Evolutionary conservation across 768 basidiomycete genomes (phyloP), one percentile per base, ranked within the genome.

Genomic region (Cystofilobasidium bisporidii): DNA sequence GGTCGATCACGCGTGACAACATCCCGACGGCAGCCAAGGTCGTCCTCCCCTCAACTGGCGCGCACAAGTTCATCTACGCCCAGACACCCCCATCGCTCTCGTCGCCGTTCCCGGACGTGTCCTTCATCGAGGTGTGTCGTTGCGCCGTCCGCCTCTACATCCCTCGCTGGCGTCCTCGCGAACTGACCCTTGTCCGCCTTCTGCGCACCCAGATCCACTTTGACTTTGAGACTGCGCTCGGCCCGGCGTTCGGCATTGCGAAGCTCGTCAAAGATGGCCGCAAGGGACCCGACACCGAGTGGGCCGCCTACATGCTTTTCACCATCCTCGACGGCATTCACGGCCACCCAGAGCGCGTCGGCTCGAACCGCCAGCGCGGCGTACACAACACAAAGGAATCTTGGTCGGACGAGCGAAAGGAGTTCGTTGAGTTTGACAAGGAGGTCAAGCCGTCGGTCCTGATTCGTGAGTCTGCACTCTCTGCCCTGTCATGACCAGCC

Each of bases 281-380:
- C 22, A n/a, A 50, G 48, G 48, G 48, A 4, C n/a, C 48, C n/a
- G 65, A 67, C 22, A 59, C 70, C n/a, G 71, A 71, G 12, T 87
- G 86, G 87, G 83, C 81, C 72, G 84, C 84, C 0, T 81, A 84
- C 73, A 79, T 80, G 18, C 69, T 86, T 15, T 82, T 83, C 71
- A 87, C 86, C 1, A 80, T 82, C 50, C 79, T 88, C 11, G 82
- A 83, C 43, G 80, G 79, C 20, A 76, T 87, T 72, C 82, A 83
- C 57, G 81, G 75, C 1, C 76, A 79, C 72, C 82, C 83, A 0
- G 83, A 84, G 72, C 79, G 80, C 63, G 68, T 76, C 48, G 84
- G 85, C 0, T 64, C 79, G 1, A 73, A 81, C 26, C 79, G 85
- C 40, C 71, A 65, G 0, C 68, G 77, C 22, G 78, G 81, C 0